These are phyloP conservation scores for Aspergillus affinis DNA, from an alignment of 495 filamentous ascomycete genomes.

Conservation along the genomic window DNA sequence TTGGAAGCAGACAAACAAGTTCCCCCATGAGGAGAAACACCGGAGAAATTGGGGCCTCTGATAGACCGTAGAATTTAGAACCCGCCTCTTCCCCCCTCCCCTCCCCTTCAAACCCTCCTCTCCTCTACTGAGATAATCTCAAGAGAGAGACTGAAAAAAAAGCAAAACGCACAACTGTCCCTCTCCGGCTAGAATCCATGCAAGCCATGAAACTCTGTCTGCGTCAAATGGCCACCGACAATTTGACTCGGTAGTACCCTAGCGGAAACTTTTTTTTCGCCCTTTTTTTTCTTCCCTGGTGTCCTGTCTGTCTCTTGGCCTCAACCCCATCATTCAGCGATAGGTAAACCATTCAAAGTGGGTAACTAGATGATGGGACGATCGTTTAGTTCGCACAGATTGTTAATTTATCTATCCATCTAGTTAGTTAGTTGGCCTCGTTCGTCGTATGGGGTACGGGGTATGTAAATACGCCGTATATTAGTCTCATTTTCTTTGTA, in stretches of 20 bases:
- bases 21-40: not conserved
- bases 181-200: constrained; percentile 14
- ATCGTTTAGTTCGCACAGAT: not conserved
- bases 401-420: too few relatives aligned
- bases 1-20: not conserved
- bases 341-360: too few relatives aligned
- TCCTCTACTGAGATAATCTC: not conserved
- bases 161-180: constrained; percentile 6
- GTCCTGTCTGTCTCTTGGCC: not conserved
- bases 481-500: too few relatives aligned
- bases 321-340: constrained; percentile 1
- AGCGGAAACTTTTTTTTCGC: constrained; percentile 9
- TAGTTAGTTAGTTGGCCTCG: too few relatives aligned
- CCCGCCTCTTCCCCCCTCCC: too few relatives aligned
- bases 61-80: not conserved
- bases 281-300: not conserved
- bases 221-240: constrained; percentile 9
- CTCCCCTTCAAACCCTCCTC: not conserved
- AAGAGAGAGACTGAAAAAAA: not conserved
- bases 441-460: too few relatives aligned
- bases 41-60: not conserved
- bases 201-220: constrained; percentile 21
- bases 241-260: constrained; percentile 15
- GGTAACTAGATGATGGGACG: not conserved
- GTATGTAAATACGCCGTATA: too few relatives aligned